Percentiles rank a stretch among this genome's conserved stretches.
Conservation (phyloP, 2,329 filamentous ascomycete genomes). For the Bretziella fagacearum region DNA sequence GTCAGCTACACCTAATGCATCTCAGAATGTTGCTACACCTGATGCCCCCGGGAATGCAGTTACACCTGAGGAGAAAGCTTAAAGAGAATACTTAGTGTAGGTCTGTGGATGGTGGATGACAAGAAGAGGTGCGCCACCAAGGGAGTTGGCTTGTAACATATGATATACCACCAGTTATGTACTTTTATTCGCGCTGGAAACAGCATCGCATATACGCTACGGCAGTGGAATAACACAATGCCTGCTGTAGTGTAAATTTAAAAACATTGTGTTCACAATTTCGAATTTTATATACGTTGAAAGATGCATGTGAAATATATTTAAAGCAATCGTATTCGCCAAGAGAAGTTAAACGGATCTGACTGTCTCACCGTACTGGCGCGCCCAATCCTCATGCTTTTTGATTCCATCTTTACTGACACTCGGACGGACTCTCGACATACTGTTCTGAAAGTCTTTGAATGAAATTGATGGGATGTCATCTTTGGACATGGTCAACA, state of each 20-base stretch:
- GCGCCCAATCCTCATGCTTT: slow-evolving; percentile 88
- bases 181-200: slow-evolving; percentile 2
- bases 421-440: slow-evolving; percentile 73
- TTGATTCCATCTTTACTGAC: slow-evolving; percentile 73
- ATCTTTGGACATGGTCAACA: slow-evolving; percentile 85
- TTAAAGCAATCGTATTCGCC: no score
- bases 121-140: background rate
- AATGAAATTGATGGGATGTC: slow-evolving; percentile 78
- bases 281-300: no score
- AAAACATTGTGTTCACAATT: no score
- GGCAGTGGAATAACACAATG: background rate
- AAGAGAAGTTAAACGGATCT: slow-evolving; percentile 37
- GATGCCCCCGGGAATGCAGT: no score
- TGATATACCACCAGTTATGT: slow-evolving; percentile 12
- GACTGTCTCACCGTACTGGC: slow-evolving; percentile 79
- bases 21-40: no score
- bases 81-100: background rate
- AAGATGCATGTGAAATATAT: background rate
- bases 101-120: background rate
- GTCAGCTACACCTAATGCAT: background rate
- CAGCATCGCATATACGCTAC: background rate
- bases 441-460: slow-evolving; percentile 66
- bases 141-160: slow-evolving; percentile 10
- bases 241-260: background rate
- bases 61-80: background rate